Evolutionary conservation across 208 protist species (phyloP), one percentile per base, ranked within the genome.

Genomic region (Sergeia podlipaevii): DNA sequence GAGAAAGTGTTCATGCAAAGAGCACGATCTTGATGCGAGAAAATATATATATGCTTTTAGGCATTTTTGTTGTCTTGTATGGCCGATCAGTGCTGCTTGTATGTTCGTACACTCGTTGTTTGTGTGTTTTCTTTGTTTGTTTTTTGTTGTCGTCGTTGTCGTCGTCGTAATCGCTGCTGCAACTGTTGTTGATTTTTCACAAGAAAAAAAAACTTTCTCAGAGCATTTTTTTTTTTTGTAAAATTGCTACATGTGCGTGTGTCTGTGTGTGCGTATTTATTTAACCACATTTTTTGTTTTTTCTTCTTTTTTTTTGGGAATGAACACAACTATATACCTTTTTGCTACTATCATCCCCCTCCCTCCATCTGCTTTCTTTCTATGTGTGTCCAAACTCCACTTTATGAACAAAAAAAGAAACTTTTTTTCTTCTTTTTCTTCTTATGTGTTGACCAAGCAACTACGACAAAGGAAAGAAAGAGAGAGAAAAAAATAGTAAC

Each of bases 281-380:
- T 48, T 27, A 5, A 48, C 43, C 43, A 29, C 13, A 28, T 33
- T 27, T n/a, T 54, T 17, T 4, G 4, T 21, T 36, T 46, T 42
- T 52, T 38, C 28, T 46, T 47, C 51, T 56, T 60, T 50, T 48
- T 52, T 50, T 21, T 37, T 21, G 13, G 4, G 39, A 0, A 44
- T 54, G 29, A 21, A 54, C 26, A n/a, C 11, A 30, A 44, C 18
- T 39, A 46, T 13, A 5, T 46, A 46, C 13, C 41, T 29, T 3
- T 10, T 54, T 54, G 4, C 18, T 54, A 15, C 46, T 51, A 24
- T 37, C 11, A 39, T 7, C 21, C 37, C 4, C 27, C 7, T 1
- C n/a, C n/a, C n/a, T n/a, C n/a, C n/a, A n/a, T n/a, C n/a, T n/a
- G n/a, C n/a, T n/a, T n/a, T n/a, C n/a, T n/a, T n/a, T n/a, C n/a